Percentiles rank a stretch among this genome's conserved stretches.
phyloP scores from a whole-genome alignment of 176 grass and related monocot genomes.

The Rhipidocladum racemiflorum region DNA sequence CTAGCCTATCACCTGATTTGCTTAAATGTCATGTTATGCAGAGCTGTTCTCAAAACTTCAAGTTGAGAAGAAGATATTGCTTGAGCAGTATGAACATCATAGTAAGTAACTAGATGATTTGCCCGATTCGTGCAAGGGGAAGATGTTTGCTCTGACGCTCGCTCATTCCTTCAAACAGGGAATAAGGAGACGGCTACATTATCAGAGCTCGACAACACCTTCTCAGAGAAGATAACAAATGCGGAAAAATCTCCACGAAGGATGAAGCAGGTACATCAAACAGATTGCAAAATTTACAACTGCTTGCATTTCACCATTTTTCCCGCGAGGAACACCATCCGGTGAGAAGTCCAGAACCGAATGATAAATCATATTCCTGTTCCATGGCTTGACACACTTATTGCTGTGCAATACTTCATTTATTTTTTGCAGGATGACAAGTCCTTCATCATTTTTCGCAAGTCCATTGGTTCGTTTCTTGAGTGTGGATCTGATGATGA shows the following conservation, averaged over 20 bases:
- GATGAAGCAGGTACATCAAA: slow-evolving; percentile 60
- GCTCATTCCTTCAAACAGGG: slow-evolving; percentile 35
- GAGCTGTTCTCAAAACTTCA: slow-evolving; percentile 71
- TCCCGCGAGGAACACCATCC: neutral
- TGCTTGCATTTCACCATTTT: neutral
- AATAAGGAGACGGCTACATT: slow-evolving; percentile 49
- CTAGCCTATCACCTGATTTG: neutral
- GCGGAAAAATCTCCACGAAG: slow-evolving; percentile 56
- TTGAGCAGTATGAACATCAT: slow-evolving; percentile 56
- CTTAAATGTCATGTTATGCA: slow-evolving; percentile 35
- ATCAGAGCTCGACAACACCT: slow-evolving; percentile 55
- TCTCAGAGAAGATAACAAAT: slow-evolving; percentile 52
- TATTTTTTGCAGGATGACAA: slow-evolving; percentile 53
- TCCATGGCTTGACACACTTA: neutral
- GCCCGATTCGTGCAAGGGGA: neutral
- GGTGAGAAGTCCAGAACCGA: neutral
- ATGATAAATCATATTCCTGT: neutral
- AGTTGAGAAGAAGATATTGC: slow-evolving; percentile 73
- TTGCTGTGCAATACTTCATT: neutral
- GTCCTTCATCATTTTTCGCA: slow-evolving; percentile 67
- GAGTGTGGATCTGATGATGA: slow-evolving; percentile 77
- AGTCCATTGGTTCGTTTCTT: slow-evolving; percentile 67
- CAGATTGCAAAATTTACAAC: neutral
- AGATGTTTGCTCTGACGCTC: slow-evolving; percentile 5
- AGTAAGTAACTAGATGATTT: slow-evolving; percentile 48